Evolutionary conservation across 192 early-diverging fungal species (phyloP).

Genomic region (Cetraspora pellucida): DNA sequence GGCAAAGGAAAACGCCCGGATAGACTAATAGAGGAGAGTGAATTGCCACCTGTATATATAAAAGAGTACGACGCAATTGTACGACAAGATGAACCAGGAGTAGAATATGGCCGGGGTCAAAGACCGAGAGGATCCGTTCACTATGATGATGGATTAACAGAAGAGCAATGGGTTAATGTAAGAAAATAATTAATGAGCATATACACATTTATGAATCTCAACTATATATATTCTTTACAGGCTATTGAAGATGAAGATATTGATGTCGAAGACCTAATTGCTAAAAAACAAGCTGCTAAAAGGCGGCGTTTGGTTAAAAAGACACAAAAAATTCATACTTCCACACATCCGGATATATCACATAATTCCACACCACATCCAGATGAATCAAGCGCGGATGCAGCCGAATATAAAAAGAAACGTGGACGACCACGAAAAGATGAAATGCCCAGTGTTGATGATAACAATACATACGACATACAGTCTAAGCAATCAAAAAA

Average conservation of each 20-base stretch:
- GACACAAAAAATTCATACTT: slow-evolving; percentile 30
- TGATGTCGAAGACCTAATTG: slow-evolving; percentile 63
- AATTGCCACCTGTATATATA: slow-evolving; percentile 82
- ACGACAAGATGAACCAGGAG: slow-evolving; percentile 50
- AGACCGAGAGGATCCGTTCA: slow-evolving; percentile 72
- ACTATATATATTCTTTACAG: slow-evolving; percentile 26
- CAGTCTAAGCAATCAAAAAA: slow-evolving; percentile 15
- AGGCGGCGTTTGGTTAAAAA: slow-evolving; percentile 44
- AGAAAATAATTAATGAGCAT: slow-evolving; percentile 6
- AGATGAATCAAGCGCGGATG: slow-evolving; percentile 27
- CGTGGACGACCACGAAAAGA: slow-evolving; percentile 49
- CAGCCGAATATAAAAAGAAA: slow-evolving; percentile 43
- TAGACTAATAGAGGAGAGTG: slow-evolving; percentile 80
- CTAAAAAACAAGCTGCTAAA: slow-evolving; percentile 47
- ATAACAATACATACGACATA: slow-evolving; percentile 31
- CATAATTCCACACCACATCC: neutral
- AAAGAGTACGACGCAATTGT: slow-evolving; percentile 60
- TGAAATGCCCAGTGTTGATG: slow-evolving; percentile 38
- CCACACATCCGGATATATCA: neutral
- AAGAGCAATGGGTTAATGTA: slow-evolving; percentile 89
- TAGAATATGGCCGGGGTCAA: slow-evolving; percentile 73
- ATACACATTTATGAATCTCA: neutral
- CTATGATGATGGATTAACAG: slow-evolving; percentile 92
- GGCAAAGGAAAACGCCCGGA: slow-evolving; percentile 63
- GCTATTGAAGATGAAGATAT: slow-evolving; percentile 68